Base-by-base conservation (phyloP, 257 asterid genomes). In the Fraxinus quadrangulata region DNA sequence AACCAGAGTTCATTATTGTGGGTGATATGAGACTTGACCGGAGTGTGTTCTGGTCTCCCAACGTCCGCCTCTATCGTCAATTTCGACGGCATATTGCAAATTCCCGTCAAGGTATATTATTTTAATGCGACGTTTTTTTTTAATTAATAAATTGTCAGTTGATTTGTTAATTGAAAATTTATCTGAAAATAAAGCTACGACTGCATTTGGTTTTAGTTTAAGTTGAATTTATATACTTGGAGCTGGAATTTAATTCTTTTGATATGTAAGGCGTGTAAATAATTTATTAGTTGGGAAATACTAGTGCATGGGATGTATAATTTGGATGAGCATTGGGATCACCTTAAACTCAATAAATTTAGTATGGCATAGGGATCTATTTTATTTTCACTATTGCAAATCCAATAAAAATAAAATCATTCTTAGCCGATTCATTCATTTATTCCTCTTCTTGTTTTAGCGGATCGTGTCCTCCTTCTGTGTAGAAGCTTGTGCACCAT, bases 21-120 rank as follows among this genome's bases (percentile, higher is more conserved):
- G 84, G 80, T 61, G 37, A 73, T 77, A 87, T 84, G 91, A 78
- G 85, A 76, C 84, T 78, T 72, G 59, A 68, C 69, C 79, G 83
- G 31, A 33, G 75, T 28, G 67, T 75, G 68, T 47, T 63, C 42
- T 82, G 77, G 31, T 83, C 81, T 78, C 79, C 83, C 72, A 78
- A 80, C 42, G 16, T 49, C 16, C 54, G 65, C 77, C 65, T 74
- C 70, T 65, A 81, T 74, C 81, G 71, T 68, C 89, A 65, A 73
- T 79, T 77, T 81, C 88, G 78, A 76, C 69, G 67, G 42, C 71
- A 75, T 66, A 73, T 40, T 73, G 75, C 76, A 34, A 42, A 47
- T 75, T 79, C 75, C 17, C 75, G 30, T 81, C 47, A 78, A 28
- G 87, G 89, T 85, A 76, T 65, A 26, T 68, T 72, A 21, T 12